Base-by-base conservation (phyloP, 306 rosid genomes). In the Fagus sylvatica region DNA sequence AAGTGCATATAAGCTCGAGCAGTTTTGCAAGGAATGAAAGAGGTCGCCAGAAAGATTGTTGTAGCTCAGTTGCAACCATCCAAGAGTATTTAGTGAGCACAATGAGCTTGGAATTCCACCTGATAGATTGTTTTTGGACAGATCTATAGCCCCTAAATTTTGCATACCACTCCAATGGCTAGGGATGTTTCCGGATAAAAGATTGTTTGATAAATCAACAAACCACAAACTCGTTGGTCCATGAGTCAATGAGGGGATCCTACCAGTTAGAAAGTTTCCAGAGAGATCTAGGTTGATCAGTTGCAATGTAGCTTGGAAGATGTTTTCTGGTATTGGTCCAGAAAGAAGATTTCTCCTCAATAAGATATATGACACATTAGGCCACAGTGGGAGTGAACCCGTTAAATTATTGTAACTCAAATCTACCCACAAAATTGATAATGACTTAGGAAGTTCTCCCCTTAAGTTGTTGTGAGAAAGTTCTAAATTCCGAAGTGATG, bases 31-130 rank as follows among this genome's bases (percentile, higher is more conserved):
- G 19, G 71, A 48, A 1, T 2, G 1, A 33, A 41, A 15, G 0
- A 78, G 53, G 49, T 70, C 74, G 6, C 76, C 76, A 1, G 39
- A 46, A 32, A 77, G 43, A 32, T 57, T 7, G 9, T 55, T 77
- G 22, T 46, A 15, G 19, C 57, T 55, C 40, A 77, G 7, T 43
- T 73, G n/a, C 32, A 78, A n/a, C 80, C 68, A 54, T 4, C 6
- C 0, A 10, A 77, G 68, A 3, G 19, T 22, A 37, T n/a, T 43
- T 17, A 55, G 48, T 46, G 43, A 59, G 75, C 75, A 71, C 62
- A 78, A 43, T 1, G 51, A 46, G 12, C 28, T 19, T 6, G 81
- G 71, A 19, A 70, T 43, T 10, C 2, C 13, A 16, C 81, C 76
- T 1, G n/a, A 70, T 0, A 78, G 42, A 15, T 71, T 59, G 60